A percentile compares a stretch with the other conserved stretches of the same genome.
Conservation (phyloP, 257 asterid species). For the Craterostigma plantagineum region DNA sequence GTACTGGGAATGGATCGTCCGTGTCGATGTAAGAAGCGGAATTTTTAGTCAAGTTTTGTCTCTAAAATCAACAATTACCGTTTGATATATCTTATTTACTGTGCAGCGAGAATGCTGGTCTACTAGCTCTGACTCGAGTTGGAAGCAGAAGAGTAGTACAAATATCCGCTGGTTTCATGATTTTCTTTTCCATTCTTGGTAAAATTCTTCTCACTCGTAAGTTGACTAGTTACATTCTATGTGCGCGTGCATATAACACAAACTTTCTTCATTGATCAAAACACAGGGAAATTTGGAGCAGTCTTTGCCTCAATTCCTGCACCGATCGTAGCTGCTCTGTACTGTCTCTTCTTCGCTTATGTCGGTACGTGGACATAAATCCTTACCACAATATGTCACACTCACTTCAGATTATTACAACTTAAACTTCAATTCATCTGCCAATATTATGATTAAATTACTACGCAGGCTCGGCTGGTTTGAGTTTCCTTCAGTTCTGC, state of each 20-base stretch:
- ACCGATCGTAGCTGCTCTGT: slow-evolving; percentile 74
- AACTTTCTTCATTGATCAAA: background rate
- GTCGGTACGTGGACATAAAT: slow-evolving; percentile 34
- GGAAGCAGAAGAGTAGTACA: slow-evolving; percentile 94
- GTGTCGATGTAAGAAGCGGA: slow-evolving; percentile 58
- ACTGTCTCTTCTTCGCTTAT: slow-evolving; percentile 81
- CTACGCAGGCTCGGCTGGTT: slow-evolving; percentile 54
- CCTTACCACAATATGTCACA: no score
- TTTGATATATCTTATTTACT: background rate
- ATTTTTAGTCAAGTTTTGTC: background rate
- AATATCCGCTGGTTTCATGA: slow-evolving; percentile 92
- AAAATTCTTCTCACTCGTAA: background rate
- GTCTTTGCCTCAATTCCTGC: slow-evolving; percentile 93
- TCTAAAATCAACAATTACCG: background rate
- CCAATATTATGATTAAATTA: no score
- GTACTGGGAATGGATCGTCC: slow-evolving; percentile 74
- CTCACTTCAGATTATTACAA: no score
- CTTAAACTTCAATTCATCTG: no score
- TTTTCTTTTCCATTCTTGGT: slow-evolving; percentile 90
- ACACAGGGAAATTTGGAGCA: slow-evolving; percentile 82
- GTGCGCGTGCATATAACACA: no score
- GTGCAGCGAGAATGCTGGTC: slow-evolving; percentile 77
- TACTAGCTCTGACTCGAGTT: slow-evolving; percentile 78
- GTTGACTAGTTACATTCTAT: no score
- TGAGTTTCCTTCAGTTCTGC: slow-evolving; percentile 88